These are phyloP conservation scores for Xerocomus spinulosus DNA, from an alignment of 768 basidiomycete genomes.

Conservation along the genomic window DNA sequence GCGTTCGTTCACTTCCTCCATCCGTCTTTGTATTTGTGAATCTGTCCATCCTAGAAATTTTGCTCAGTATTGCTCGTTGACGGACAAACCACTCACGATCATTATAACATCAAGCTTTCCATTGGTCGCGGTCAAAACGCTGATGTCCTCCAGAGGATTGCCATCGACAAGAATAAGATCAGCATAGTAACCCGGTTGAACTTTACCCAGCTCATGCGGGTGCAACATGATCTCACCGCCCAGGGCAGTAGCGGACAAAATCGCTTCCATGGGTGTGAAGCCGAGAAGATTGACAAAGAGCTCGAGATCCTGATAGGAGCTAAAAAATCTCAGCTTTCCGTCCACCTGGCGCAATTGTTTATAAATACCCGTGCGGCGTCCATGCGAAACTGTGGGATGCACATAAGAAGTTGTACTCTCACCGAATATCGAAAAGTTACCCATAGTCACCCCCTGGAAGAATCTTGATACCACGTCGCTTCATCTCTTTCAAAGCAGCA, in stretches of 20 bases:
- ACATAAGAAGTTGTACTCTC: not conserved
- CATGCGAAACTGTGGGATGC: constrained; percentile 19
- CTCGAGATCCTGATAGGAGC: constrained; percentile 35
- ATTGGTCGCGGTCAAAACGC: constrained; percentile 26
- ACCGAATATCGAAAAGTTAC: constrained; percentile 10
- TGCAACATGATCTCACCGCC: constrained; percentile 36
- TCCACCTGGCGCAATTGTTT: not conserved
- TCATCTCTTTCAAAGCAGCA: constrained; percentile 35
- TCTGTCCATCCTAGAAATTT: constrained; percentile 21
- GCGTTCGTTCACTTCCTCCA: not conserved
- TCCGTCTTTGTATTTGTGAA: constrained; percentile 15
- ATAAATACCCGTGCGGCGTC: constrained; percentile 31
- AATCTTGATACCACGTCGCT: constrained; percentile 32
- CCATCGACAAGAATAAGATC: constrained; percentile 35
- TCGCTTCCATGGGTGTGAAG: constrained; percentile 36
- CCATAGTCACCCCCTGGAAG: constrained; percentile 38
- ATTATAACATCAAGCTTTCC: constrained; percentile 33
- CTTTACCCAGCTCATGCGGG: constrained; percentile 35
- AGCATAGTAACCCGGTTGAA: constrained; percentile 35
- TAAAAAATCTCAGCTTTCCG: constrained; percentile 7
- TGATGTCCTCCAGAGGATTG: constrained; percentile 34
- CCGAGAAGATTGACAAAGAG: constrained; percentile 34
- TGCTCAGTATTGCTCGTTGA: not conserved
- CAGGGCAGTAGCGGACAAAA: constrained; percentile 32
- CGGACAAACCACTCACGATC: constrained; percentile 23